These are phyloP conservation scores for Aegilops speltoides DNA, from an alignment of 176 grass and related monocot genomes.

Conservation along the genomic window DNA sequence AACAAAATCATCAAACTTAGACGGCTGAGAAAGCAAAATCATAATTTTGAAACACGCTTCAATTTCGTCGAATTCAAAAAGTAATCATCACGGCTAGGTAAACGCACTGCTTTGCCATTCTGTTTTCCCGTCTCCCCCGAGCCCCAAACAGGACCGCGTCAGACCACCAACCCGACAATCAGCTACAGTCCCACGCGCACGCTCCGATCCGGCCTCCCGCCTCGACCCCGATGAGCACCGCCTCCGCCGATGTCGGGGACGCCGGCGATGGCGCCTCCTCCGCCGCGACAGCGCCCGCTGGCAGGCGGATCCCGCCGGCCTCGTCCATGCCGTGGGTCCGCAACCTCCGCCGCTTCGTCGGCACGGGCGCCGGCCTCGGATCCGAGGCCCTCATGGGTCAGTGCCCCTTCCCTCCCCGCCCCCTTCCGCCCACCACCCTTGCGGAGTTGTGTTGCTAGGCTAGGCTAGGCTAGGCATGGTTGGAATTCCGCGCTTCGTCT, in stretches of 20 bases:
- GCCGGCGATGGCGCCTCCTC: conserved; percentile 42
- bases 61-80: background rate
- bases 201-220: conserved; percentile 22
- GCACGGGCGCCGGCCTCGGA: conserved; percentile 78
- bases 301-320: conserved; percentile 77
- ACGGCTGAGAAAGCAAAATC: no score
- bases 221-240: conserved; percentile 58
- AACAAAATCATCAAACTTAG: background rate
- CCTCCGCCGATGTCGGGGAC: conserved; percentile 48
- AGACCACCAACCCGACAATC: background rate
- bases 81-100: background rate
- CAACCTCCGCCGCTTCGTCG: conserved; percentile 93
- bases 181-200: conserved; percentile 15
- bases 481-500: background rate
- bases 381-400: conserved; percentile 95
- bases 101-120: background rate
- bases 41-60: background rate
- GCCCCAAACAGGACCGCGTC: background rate
- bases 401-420: background rate
- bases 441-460: background rate
- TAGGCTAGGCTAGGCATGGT: background rate
- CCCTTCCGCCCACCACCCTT: background rate
- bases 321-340: conserved; percentile 95
- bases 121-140: background rate
- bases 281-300: conserved; percentile 22